Evolutionary conservation across 2,329 filamentous ascomycete species (phyloP).

Genomic region (Colletotrichum sp.): DNA sequence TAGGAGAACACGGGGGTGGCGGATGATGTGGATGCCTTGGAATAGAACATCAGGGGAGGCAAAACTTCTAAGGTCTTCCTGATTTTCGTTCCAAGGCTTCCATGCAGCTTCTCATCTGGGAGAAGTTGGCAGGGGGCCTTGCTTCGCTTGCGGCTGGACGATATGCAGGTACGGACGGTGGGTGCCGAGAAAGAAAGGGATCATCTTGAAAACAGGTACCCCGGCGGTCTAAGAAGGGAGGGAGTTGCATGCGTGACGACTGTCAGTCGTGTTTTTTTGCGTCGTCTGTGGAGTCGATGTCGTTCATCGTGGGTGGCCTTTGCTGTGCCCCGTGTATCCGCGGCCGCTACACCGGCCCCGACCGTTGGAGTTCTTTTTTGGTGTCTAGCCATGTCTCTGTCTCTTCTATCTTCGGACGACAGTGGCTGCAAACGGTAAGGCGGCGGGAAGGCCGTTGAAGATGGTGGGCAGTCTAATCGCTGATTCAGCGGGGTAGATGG

Average conservation of each 20-base stretch:
- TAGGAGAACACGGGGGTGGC: not conserved
- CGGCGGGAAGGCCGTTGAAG: conserved; percentile 20
- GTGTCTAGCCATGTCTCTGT: not conserved
- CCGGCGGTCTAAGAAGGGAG: not conserved
- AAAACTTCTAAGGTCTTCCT: not conserved
- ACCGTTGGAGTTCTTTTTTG: not conserved
- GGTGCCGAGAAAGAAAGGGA: not conserved
- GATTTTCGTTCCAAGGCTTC: conserved; percentile 1
- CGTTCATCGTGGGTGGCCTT: conserved; percentile 1
- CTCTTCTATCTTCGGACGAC: conserved; percentile 4
- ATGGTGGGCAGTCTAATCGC: conserved; percentile 18
- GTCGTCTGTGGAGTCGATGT: not conserved
- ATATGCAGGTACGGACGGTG: conserved; percentile 11
- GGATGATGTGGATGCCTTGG: not conserved
- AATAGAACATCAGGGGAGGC: not conserved
- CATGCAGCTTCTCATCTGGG: conserved; percentile 8
- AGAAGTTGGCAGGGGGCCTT: not conserved
- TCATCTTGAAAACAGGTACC: not conserved
- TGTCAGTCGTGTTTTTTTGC: not conserved
- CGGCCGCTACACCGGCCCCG: not conserved
- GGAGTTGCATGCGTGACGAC: conserved; percentile 1
- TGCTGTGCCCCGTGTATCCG: not conserved
- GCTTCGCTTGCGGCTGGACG: not conserved
- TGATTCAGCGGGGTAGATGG: conserved; percentile 22
- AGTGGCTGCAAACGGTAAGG: conserved; percentile 12